Evolutionary conservation across 768 basidiomycete species (phyloP).

Genomic region (Podaxis rugospora): DNA sequence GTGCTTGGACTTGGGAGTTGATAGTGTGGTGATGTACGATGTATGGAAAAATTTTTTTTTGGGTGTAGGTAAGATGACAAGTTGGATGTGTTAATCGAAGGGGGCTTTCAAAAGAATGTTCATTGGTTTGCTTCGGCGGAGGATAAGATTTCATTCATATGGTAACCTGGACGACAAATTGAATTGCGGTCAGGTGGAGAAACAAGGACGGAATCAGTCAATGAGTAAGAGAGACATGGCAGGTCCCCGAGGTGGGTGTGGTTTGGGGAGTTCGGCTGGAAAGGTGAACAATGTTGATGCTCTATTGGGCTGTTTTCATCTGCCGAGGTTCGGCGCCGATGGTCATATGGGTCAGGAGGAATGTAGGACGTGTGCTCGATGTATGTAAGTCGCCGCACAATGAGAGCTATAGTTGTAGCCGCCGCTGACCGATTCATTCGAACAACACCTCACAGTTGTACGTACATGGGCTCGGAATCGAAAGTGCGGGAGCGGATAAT

Average conservation of each 20-base stretch:
- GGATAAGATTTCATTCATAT: background rate
- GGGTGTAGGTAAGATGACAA: background rate
- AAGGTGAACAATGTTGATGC: background rate
- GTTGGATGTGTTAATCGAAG: background rate
- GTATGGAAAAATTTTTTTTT: no score
- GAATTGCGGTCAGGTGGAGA: background rate
- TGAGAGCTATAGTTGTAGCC: background rate
- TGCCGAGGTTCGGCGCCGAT: background rate
- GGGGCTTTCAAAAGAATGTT: background rate
- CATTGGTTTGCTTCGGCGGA: no score
- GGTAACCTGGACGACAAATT: background rate
- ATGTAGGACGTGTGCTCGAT: background rate
- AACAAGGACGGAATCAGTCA: background rate
- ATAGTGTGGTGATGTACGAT: no score
- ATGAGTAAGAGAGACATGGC: no score
- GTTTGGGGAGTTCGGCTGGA: background rate
- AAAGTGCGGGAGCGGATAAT: background rate
- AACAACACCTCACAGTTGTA: background rate
- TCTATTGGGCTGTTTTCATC: background rate
- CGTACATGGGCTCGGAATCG: background rate
- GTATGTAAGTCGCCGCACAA: background rate
- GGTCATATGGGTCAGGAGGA: background rate
- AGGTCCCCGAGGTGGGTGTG: background rate
- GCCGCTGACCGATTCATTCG: background rate
- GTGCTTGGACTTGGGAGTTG: no score